A percentile compares a stretch with the other conserved stretches of the same genome.
Conservation (phyloP, 305 asterid species). For the Fraxinus latifolia region DNA sequence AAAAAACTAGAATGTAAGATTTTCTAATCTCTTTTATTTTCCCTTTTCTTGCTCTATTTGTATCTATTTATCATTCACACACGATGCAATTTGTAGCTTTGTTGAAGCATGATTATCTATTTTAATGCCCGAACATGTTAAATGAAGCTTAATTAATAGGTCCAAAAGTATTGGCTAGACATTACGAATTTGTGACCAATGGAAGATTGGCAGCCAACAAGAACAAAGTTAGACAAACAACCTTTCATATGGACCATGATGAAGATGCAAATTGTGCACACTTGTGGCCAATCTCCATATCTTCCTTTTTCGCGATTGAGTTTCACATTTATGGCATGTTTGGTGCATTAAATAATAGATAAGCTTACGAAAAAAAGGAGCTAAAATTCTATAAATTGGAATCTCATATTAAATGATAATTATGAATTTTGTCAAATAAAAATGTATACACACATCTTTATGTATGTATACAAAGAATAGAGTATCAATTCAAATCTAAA, state of each 20-base stretch:
- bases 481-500: not conserved
- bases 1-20: too few species aligned
- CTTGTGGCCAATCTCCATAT: not conserved
- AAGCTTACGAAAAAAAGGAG: too few species aligned
- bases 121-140: not conserved
- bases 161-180: not conserved
- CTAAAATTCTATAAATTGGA: too few species aligned
- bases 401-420: not conserved
- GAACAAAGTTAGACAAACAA: not conserved
- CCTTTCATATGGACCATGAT: not conserved
- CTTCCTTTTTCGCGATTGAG: not conserved
- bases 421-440: not conserved
- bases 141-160: not conserved
- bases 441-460: too few species aligned
- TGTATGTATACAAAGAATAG: not conserved
- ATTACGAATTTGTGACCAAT: not conserved
- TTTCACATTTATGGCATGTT: not conserved
- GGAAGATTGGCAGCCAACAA: not conserved
- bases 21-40: too few species aligned
- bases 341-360: too few species aligned
- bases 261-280: not conserved
- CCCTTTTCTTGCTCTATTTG: too few species aligned
- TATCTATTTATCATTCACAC: too few species aligned
- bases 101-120: not conserved
- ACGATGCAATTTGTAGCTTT: too few species aligned